phyloP scores from a whole-genome alignment of 2,329 filamentous ascomycete genomes.

The Diaporthe batatas region DNA sequence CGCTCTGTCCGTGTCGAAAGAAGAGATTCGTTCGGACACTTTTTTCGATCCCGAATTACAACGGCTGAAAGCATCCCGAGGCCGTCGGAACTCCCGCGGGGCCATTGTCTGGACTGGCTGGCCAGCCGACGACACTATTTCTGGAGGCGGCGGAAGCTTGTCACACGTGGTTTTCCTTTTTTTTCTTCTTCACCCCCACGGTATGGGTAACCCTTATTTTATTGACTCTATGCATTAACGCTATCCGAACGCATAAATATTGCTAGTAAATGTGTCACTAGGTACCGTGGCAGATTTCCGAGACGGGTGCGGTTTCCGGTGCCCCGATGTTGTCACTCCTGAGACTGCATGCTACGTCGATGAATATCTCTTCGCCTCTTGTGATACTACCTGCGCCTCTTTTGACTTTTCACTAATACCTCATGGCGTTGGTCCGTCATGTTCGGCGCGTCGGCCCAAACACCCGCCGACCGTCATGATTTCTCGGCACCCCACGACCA shows the following conservation, averaged over 20 bases:
- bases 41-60: not conserved
- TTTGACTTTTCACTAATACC: not conserved
- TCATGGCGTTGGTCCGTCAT: not conserved
- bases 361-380: not conserved
- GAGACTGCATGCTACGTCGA: constrained; percentile 2
- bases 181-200: not conserved
- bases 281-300: not conserved
- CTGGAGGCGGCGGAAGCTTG: constrained; percentile 17
- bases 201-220: not conserved
- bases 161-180: not conserved
- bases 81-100: not conserved
- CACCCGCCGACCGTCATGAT: not conserved
- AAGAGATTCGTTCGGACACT: not conserved
- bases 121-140: not conserved
- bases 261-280: not conserved
- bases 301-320: not conserved
- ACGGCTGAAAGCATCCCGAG: not conserved
- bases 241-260: constrained; percentile 12
- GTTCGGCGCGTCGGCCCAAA: constrained; percentile 9
- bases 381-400: not conserved
- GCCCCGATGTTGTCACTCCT: not conserved
- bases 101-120: not conserved
- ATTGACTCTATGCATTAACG: not conserved
- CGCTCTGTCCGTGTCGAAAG: not conserved
- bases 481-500: not conserved